Evolutionary conservation across 257 asterid species (phyloP), one percentile per base, ranked within the genome.

Genomic region (Nicotiana sylvestris): DNA sequence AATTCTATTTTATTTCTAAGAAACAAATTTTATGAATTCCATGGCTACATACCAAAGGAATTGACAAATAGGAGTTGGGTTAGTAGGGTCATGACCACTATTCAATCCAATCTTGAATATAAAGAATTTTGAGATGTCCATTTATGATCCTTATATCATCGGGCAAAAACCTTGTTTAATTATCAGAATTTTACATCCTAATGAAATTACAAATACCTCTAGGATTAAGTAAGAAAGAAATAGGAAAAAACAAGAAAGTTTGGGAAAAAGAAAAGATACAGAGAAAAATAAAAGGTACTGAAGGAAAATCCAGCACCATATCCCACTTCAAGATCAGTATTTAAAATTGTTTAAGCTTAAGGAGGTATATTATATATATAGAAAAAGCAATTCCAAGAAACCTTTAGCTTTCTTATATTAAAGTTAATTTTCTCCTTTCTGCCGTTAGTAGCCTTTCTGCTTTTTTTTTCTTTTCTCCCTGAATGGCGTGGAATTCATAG

Each of bases 401-500:
- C 61, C 79, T 46, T 46, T 46, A 25, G 61, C 37, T 46, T 72
- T 72, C 61, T 72, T 25, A 6, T 72, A 72, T 25, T 64, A 64
- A 64, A 27, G 37, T 64, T 64, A 27, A 27, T 64, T 64, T 64
- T 46, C 39, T 25, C 79, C 13, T 25, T 72, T 69, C 49, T 43
- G 61, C 60, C 37, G 39, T 46, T 72, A 25, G 25, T 46, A 46
- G 13, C 61, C 56, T 72, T 46, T 46, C 37, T 49, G 1, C n/a
- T 11, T 12, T 43, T 70, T 67, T 9, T 2, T 0, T n/a, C 1
- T 2, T 29, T 29, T 29, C 2, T 5, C 25, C 6, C 61, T 46
- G 61, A 72, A 46, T 72, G 79, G 61, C 25, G 61, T 72, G 61
- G 79, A 72, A 12, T 72, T 72, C 79, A 72, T 49, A 72, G 7